Base-by-base conservation (phyloP, 1,284 basidiomycete species). In the Blastosporella zonata region DNA sequence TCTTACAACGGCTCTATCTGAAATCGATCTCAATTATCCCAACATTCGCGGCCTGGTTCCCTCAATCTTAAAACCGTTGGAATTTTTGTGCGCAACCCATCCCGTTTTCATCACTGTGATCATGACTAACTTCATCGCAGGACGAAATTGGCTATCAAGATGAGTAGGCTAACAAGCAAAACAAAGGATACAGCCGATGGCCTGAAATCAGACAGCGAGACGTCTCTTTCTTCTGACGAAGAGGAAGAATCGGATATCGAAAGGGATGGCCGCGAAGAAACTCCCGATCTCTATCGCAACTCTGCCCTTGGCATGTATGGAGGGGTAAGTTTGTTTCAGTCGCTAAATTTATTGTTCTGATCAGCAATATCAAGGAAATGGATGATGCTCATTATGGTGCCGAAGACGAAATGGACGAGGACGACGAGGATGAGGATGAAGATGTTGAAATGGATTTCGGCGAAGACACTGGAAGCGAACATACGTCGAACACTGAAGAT, bases 221-320 rank as follows among this genome's bases (percentile, higher is more conserved):
- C 80, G 10, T 84, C 83, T 1, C 71, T 78, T 17, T 73, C 77
- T 15, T 81, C 78, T 6, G 82, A 85, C 2, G 84, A 84, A 4
- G 85, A 84, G 3, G 82, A 83, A 0, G 79, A 81, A 2, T 50
- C 47, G n/a, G 78, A 81, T 15, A 76, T 79, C 13, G 76, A 77
- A 36, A 75, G 74, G 18, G 68, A 67, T 27, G 75, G 68, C 18
- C 77, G 86, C 8, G 88, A 90, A 60, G 93, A 91, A 62, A 93
- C 92, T 0, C 91, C 93, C 6, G 93, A 99, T 68, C 73, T 99
- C 18, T 99, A 99, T 69, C 87, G 96, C 51, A 97, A 96, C 67
- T 99, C 96, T 0, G 90, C 93, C 4, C 78, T 99, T 33, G 97
- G 96, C 59, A 95, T 99, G 93, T 92, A 88, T 63, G 86, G 83